phyloP scores from a whole-genome alignment of 164 flowering plant genomes.

The Echeveria elegans region DNA sequence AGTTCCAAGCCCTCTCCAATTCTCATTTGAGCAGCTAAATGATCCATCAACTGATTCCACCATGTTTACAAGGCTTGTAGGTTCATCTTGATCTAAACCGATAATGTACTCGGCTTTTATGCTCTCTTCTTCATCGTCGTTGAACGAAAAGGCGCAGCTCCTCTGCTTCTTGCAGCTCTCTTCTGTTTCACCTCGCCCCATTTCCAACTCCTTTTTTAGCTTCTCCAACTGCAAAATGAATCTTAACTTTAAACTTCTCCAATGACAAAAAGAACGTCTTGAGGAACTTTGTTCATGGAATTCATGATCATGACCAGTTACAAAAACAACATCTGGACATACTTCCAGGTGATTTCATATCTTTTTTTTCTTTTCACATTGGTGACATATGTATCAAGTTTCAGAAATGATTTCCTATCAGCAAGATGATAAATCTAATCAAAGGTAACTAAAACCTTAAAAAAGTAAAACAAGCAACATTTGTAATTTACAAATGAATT shows the following conservation, averaged over 20 bases:
- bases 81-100: not conserved
- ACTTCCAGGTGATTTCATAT: too few species aligned
- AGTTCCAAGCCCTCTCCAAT: not conserved
- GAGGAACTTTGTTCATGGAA: too few species aligned
- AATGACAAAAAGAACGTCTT: too few species aligned
- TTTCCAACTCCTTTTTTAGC: not conserved
- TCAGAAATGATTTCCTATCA: too few species aligned
- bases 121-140: not conserved
- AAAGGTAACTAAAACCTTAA: too few species aligned
- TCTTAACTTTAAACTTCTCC: not conserved
- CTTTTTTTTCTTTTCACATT: too few species aligned
- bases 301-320: too few species aligned
- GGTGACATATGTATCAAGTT: too few species aligned
- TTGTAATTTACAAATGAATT: too few species aligned
- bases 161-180: not conserved
- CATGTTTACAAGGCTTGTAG: not conserved
- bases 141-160: not conserved
- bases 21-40: not conserved
- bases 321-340: too few species aligned
- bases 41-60: slow-evolving; percentile 3
- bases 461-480: too few species aligned
- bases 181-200: not conserved
- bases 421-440: too few species aligned
- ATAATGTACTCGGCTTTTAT: not conserved
- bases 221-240: slow-evolving; percentile 2